Evolutionary conservation across 169 alveolate species (phyloP).

Genomic region (Cryptosporidium sp.): DNA sequence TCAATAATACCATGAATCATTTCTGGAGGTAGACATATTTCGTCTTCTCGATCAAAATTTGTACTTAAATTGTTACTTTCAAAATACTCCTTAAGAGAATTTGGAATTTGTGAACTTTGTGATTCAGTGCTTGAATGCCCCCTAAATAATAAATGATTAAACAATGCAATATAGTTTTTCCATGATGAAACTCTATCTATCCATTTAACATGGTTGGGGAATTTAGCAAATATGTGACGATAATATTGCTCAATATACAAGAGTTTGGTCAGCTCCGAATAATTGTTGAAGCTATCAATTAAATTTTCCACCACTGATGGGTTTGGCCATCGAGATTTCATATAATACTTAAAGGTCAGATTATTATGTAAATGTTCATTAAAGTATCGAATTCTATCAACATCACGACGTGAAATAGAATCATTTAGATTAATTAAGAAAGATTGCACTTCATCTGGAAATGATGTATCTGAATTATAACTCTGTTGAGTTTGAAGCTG

Average conservation of each 20-base stretch:
- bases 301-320: slow-evolving; percentile 37
- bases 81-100: slow-evolving; percentile 27
- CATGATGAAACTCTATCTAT: slow-evolving; percentile 69
- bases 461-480: slow-evolving; percentile 8
- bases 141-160: slow-evolving; percentile 11
- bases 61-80: slow-evolving; percentile 8
- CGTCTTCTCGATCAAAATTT: slow-evolving; percentile 13
- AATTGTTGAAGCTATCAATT: slow-evolving; percentile 16
- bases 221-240: slow-evolving; percentile 74
- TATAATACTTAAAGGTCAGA: slow-evolving; percentile 57
- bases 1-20: slow-evolving; percentile 46
- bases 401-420: slow-evolving; percentile 35
- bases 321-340: slow-evolving; percentile 70
- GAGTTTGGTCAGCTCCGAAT: slow-evolving; percentile 16
- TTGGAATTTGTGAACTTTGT: slow-evolving; percentile 8
- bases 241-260: slow-evolving; percentile 54
- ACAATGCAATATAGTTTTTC: slow-evolving; percentile 49
- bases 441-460: slow-evolving; percentile 70
- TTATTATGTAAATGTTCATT: slow-evolving; percentile 17
- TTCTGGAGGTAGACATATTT: slow-evolving; percentile 47
- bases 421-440: slow-evolving; percentile 34
- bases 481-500: slow-evolving; percentile 28
- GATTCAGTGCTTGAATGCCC: slow-evolving; percentile 2
- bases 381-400: slow-evolving; percentile 63
- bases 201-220: slow-evolving; percentile 69